Conservation (phyloP, 2,329 filamentous ascomycete genomes). For the Parastagonospora nodorum region DNA sequence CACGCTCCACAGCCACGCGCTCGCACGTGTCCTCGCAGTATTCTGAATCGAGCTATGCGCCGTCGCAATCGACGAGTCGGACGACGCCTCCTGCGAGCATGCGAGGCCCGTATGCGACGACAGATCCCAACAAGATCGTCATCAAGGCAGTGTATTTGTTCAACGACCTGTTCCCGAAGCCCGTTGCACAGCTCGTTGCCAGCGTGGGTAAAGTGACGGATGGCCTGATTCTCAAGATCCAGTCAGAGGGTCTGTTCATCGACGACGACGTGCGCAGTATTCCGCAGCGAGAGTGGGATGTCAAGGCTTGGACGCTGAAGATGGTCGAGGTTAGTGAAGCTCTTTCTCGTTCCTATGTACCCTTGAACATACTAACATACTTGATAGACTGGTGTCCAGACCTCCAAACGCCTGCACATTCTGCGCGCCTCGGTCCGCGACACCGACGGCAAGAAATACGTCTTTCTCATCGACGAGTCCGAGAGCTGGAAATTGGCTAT, state of each 20-base stretch:
- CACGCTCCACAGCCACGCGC: conserved; percentile 27
- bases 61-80: conserved; percentile 80
- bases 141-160: conserved; percentile 93
- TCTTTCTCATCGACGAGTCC: conserved; percentile 63
- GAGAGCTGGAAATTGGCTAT: conserved; percentile 68
- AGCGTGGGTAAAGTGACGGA: conserved; percentile 87
- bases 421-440: conserved; percentile 64
- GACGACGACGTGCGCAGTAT: conserved; percentile 92
- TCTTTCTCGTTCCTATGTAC: not conserved
- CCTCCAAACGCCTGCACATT: conserved; percentile 55
- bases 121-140: conserved; percentile 93
- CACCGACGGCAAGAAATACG: conserved; percentile 64
- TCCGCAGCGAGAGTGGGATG: conserved; percentile 96
- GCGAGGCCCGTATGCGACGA: conserved; percentile 79
- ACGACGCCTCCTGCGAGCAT: conserved; percentile 83
- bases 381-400: conserved; percentile 49
- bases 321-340: conserved; percentile 66
- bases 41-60: conserved; percentile 85
- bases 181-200: conserved; percentile 85
- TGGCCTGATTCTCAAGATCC: conserved; percentile 87
- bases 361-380: not conserved
- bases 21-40: conserved; percentile 57
- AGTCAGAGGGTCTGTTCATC: conserved; percentile 93
- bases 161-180: conserved; percentile 87
- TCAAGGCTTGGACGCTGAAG: conserved; percentile 98